Conservation (phyloP, 352 stramenopile species). For the Globisporangium cystogenes region DNA sequence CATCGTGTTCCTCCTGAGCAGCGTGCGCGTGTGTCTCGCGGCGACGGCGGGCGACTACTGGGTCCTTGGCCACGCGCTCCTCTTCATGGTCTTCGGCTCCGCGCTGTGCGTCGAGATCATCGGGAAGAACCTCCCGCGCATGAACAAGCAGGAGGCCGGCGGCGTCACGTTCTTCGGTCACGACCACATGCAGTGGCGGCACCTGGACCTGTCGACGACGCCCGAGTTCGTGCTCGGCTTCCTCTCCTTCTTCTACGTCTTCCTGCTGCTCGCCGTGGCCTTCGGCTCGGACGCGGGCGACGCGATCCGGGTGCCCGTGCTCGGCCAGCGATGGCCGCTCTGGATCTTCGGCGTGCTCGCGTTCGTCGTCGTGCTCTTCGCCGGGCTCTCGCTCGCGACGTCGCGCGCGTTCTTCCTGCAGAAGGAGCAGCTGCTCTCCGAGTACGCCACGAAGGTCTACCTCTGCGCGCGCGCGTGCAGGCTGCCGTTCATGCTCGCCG, state of each 20-base stretch:
- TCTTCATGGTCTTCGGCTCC: slow-evolving; percentile 77
- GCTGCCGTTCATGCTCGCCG: slow-evolving; percentile 77
- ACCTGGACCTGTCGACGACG: slow-evolving; percentile 71
- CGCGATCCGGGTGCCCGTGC: slow-evolving; percentile 39
- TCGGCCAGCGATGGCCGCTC: slow-evolving; percentile 66
- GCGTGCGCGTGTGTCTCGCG: slow-evolving; percentile 61
- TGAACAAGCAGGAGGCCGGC: slow-evolving; percentile 79
- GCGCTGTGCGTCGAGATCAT: slow-evolving; percentile 82
- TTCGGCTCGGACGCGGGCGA: slow-evolving; percentile 56
- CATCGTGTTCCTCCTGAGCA: slow-evolving; percentile 75
- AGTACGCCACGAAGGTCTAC: slow-evolving; percentile 75
- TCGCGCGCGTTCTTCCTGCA: slow-evolving; percentile 80
- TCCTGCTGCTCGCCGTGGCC: slow-evolving; percentile 69
- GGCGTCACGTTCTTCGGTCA: slow-evolving; percentile 83
- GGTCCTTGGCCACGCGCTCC: slow-evolving; percentile 72
- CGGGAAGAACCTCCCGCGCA: slow-evolving; percentile 66
- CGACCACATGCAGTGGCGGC: slow-evolving; percentile 52
- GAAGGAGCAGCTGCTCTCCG: slow-evolving; percentile 66
- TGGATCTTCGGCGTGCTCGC: slow-evolving; percentile 86
- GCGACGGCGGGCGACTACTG: slow-evolving; percentile 66
- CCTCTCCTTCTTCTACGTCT: slow-evolving; percentile 84
- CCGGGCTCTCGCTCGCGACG: slow-evolving; percentile 61
- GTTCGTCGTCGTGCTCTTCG: slow-evolving; percentile 80
- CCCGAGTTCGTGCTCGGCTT: slow-evolving; percentile 81
- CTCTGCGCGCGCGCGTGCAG: slow-evolving; percentile 53